Evolutionary conservation across 2,329 filamentous ascomycete species (phyloP).

Genomic region (Tolypocladium tundrense): DNA sequence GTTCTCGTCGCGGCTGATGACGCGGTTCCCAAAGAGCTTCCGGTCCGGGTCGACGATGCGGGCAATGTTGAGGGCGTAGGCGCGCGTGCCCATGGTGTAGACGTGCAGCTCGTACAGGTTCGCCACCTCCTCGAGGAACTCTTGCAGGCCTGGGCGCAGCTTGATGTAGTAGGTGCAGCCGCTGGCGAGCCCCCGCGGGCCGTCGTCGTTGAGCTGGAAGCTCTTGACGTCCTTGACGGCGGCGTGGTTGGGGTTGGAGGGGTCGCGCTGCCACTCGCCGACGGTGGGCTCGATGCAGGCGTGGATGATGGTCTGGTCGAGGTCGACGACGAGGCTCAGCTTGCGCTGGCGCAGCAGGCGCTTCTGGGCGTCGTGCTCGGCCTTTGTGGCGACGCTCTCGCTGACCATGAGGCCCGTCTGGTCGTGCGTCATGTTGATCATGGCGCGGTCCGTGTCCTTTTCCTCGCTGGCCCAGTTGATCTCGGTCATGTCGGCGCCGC

Average conservation of each 20-base stretch:
- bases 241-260: conserved; percentile 79
- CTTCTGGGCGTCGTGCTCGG: conserved; percentile 78
- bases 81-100: conserved; percentile 96
- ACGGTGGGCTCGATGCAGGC: conserved; percentile 95
- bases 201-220: conserved; percentile 85
- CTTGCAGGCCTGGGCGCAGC: conserved; percentile 73
- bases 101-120: conserved; percentile 90
- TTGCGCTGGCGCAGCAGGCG: conserved; percentile 72
- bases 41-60: conserved; percentile 85
- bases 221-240: conserved; percentile 80
- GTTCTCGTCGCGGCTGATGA: conserved; percentile 95
- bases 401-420: conserved; percentile 82
- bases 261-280: conserved; percentile 87
- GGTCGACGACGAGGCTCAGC: conserved; percentile 87
- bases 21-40: conserved; percentile 84
- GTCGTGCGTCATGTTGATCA: conserved; percentile 91
- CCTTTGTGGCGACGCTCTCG: conserved; percentile 64
- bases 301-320: conserved; percentile 98
- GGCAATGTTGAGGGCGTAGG: conserved; percentile 89
- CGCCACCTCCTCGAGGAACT: conserved; percentile 70
- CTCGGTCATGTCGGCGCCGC: conserved; percentile 94
- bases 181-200: conserved; percentile 53
- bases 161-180: conserved; percentile 99
- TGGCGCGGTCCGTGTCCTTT: conserved; percentile 73
- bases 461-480: conserved; percentile 73